Conservation (phyloP, 345 rosid genomes). For the Moringa oleifera region DNA sequence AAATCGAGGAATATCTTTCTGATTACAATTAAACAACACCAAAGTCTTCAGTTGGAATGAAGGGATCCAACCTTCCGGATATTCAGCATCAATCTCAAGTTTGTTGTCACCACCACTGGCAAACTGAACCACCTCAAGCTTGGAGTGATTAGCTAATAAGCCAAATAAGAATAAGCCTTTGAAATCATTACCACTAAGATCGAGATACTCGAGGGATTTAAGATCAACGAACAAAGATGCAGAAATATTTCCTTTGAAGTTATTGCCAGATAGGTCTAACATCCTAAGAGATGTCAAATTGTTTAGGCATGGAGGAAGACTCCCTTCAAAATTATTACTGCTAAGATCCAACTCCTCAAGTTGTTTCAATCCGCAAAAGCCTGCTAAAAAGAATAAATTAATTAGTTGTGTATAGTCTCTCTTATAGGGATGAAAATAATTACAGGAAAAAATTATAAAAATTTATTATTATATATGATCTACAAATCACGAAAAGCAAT, state of each 20-base stretch:
- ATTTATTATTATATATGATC: no score
- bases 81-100: background rate
- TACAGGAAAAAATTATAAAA: no score
- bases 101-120: background rate
- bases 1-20: conserved; percentile 6
- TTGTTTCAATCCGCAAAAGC: conserved; percentile 8
- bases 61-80: background rate
- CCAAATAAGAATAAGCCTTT: background rate
- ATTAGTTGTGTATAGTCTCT: no score
- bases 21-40: background rate
- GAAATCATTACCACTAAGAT: conserved; percentile 4
- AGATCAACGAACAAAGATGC: background rate
- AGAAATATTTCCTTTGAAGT: conserved; percentile 11
- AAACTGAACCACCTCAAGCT: conserved; percentile 2
- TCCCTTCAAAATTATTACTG: background rate
- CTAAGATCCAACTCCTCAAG: conserved; percentile 9
- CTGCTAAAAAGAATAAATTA: background rate
- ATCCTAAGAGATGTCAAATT: conserved; percentile 12
- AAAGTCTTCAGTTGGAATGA: background rate
- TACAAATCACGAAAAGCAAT: no score
- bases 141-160: conserved; percentile 13
- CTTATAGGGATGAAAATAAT: no score
- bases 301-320: background rate
- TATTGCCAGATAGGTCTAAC: conserved; percentile 14
- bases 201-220: background rate